Base-by-base conservation (phyloP, 495 filamentous ascomycete genomes). In the Penicillium waksmanii region DNA sequence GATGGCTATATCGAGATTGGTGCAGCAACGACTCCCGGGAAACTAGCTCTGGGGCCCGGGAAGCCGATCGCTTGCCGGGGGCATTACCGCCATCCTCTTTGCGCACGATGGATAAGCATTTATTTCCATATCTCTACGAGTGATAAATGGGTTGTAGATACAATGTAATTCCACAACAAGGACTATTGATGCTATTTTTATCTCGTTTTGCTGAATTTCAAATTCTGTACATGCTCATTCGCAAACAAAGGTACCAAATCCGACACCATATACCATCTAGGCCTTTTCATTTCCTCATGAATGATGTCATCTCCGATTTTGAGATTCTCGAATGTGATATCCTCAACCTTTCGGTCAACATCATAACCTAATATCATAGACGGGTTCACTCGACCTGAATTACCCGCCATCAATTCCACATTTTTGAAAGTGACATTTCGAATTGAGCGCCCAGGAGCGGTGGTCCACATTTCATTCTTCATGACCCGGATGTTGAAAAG, bases 401-500 rank as follows among this genome's bases (percentile, higher is more conserved):
- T 10, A 5, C n/a, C 9, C 8, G 42, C 27, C 18, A 53, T 31
- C 25, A 60, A 59, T 27, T 34, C 35, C 19, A 65, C 12, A 36
- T 60, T 49, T 31, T 62, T 66, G 52, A 62, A 47, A 19, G 46
- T 46, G 21, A 66, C 40, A 25, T 66, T 60, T 8, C 49, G 58
- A 50, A 66, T 62, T 7, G 31, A 55, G 21, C 59, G 35, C 2
- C 63, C 63, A 7, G 63, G 63, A 31, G 63, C 48, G 3, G 55
- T 62, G 10, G 38, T 66, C 15, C 51, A 66, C 42, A 53, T 62
- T 11, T 52, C 33, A 19, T 66, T 66, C 9, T 62, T 23, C 63
- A 66, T 66, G 10, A 66, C 56, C 0, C 63, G 63, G 19, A 66
- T 33, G 25, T 66, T 66, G 18, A 66, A 9, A 0, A 66, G n/a